Evolutionary conservation across 2,329 filamentous ascomycete genomes (phyloP), one percentile per base, ranked within the genome.

Genomic region (Mariannaea sp.): DNA sequence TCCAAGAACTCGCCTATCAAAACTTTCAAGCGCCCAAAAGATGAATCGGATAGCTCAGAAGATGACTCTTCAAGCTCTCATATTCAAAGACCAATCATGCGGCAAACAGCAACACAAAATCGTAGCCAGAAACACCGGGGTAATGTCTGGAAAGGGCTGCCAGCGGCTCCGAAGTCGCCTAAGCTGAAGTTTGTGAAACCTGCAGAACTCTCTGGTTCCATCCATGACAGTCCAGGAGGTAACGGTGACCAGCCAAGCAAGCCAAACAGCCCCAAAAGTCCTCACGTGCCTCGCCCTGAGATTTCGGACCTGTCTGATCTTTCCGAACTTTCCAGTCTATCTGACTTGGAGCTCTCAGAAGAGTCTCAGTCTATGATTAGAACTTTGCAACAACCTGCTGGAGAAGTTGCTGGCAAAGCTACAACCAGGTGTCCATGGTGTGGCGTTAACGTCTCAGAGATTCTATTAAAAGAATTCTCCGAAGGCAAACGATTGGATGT

Each of bases 401-500:
- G 52, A 4, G 55, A 49, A 26, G 46, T 20, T 7, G 29, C 29
- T 2, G 17, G 54, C 5, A 49, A 44, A 12, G 40, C 48, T 8
- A 60, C 47, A 8, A 65, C 77, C 9, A 61, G 75, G 17, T 93
- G 89, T 65, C 86, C 88, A 1, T 82, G 90, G 74, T 93, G 89
- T 67, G 78, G 82, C 12, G 74, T 81, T 36, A 64, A 74, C 3
- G 84, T 92, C 5, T 78, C 85, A 46, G 71, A 74, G 8, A 71
- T 73, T 0, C 70, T 83, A 1, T 75, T 90, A n/a, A 71, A 78
- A 45, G 73, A 75, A 2, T 83, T 83, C 61, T 76, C 77, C 1
- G 71, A 75, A 12, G 71, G 73, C 13, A 71, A 70, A 38, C 72
- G 74, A 35, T 75, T 86, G 72, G 80, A 75, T 26, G 79, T 88